Percentiles rank a stretch among this genome's conserved stretches.
These are phyloP conservation scores for Ophiocordyceps sinensis DNA, from an alignment of 2,329 filamentous ascomycete species.

Conservation along the genomic window DNA sequence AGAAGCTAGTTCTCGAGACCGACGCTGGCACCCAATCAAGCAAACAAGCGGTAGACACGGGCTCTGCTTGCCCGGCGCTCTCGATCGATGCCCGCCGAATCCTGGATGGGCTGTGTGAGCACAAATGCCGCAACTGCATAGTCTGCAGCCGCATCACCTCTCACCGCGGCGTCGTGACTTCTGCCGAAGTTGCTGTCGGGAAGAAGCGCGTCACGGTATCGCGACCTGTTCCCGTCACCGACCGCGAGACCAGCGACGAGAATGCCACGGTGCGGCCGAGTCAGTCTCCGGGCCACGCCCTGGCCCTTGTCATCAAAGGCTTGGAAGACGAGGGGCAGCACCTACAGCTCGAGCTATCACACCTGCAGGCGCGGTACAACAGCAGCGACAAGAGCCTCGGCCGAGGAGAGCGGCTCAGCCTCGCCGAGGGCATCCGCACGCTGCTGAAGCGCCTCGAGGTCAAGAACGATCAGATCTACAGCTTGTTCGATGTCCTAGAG, in stretches of 20 bases:
- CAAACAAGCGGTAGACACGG: conserved; percentile 10
- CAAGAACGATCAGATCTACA: conserved; percentile 70
- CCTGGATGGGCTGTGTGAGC: conserved; percentile 37
- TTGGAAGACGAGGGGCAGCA: conserved; percentile 69
- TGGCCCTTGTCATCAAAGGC: conserved; percentile 72
- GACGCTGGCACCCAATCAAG: conserved; percentile 11
- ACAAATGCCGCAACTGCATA: conserved; percentile 41
- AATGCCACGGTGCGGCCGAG: conserved; percentile 49
- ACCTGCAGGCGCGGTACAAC: conserved; percentile 48
- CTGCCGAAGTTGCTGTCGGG: conserved; percentile 21
- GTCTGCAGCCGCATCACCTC: conserved; percentile 40
- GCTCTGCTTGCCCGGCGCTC: conserved; percentile 27
- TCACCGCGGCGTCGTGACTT: conserved; percentile 23
- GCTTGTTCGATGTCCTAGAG: conserved; percentile 70
- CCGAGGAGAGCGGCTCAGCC: conserved; percentile 45
- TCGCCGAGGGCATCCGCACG: conserved; percentile 46
- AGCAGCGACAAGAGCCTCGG: conserved; percentile 51
- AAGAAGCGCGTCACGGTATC: conserved; percentile 48
- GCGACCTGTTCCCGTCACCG: conserved; percentile 52
- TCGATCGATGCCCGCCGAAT: conserved; percentile 37
- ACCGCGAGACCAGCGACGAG: conserved; percentile 35
- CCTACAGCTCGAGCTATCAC: conserved; percentile 53
- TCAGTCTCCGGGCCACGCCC: conserved; percentile 54
- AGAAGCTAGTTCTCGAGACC: conserved; percentile 9
- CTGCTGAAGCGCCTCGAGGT: conserved; percentile 51